Conservation (phyloP, 2,329 filamentous ascomycete species). For the Fusarium goolgardi region DNA sequence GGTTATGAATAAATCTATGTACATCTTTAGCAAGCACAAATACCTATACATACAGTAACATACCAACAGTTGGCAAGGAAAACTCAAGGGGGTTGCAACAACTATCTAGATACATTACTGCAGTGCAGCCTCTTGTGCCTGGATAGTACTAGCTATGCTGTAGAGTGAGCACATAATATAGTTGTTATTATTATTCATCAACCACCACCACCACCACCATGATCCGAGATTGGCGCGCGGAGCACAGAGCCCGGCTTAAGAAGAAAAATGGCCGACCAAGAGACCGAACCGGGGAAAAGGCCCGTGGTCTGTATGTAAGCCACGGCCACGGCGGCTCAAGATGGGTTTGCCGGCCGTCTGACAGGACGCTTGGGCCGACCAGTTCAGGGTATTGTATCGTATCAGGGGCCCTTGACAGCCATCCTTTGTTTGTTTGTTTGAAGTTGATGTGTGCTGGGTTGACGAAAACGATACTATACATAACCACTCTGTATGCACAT, state of each 20-base stretch:
- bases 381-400: slow-evolving; percentile 22
- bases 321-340: slow-evolving; percentile 38
- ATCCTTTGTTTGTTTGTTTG: slow-evolving; percentile 4
- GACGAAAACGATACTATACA: slow-evolving; percentile 1
- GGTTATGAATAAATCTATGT: neutral
- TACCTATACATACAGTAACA: neutral
- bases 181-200: slow-evolving; percentile 11
- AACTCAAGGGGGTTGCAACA: neutral
- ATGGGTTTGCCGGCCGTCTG: slow-evolving; percentile 40
- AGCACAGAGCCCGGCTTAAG: slow-evolving; percentile 32
- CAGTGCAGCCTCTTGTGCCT: neutral
- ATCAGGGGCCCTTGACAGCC: slow-evolving; percentile 24
- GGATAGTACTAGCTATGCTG: neutral
- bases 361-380: slow-evolving; percentile 46
- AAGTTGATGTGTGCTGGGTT: slow-evolving; percentile 4
- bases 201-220: slow-evolving; percentile 16
- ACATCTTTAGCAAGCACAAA: neutral
- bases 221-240: slow-evolving; percentile 32
- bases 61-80: neutral
- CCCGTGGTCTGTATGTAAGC: slow-evolving; percentile 21
- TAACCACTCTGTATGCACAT: neutral
- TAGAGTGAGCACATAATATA: neutral
- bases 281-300: slow-evolving; percentile 44
- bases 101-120: neutral
- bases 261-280: slow-evolving; percentile 46